Base-by-base conservation (phyloP, 441 rosid genomes). In the Mallotus repandus region DNA sequence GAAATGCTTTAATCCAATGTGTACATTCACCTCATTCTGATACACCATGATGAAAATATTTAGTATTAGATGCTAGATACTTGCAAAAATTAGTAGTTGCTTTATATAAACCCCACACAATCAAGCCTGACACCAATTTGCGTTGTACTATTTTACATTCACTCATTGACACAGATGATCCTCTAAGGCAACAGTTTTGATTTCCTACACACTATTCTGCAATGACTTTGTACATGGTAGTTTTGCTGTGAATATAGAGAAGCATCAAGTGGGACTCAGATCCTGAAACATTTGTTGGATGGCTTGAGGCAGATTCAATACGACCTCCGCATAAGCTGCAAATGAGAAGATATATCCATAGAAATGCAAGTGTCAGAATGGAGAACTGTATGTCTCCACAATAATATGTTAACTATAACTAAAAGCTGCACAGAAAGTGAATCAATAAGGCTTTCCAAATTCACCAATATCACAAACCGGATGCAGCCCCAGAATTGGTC, bases 321-420 rank as follows among this genome's bases (percentile, higher is more conserved):
- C 93, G 41, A 96, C 86, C 87, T 96, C 98, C 62, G 98, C 99
- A 81, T 84, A 92, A 46, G 97, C 96, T 94, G 93, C 8, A 65
- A 65, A 74, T 21, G 69, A 63, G 72, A 62, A 22, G 21, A 7
- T 9, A 43, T 10, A 29, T 29, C 18, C 52, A 35, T 25, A 74
- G 45, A 58, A 32, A 32, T 55, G n/a, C 15, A 41, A 21, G 65
- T 32, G 14, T 9, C 11, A 45, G 49, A 45, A 45, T 3, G 41
- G 7, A 38, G 0, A 38, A 38, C 7, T 4, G 41, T 4, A 38
- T 0, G 7, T 38, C 41, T 38, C 41, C 41, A 38, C 41, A 38
- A 38, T 38, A 38, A 38, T 38, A 38, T 4, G 41, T 38, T 38
- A 38, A 7, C 49, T 45, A 45, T 7, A 45, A 45, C 49, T 0